phyloP scores from a whole-genome alignment of 371 early-diverging fungal genomes.

The Mucor circinelloides region DNA sequence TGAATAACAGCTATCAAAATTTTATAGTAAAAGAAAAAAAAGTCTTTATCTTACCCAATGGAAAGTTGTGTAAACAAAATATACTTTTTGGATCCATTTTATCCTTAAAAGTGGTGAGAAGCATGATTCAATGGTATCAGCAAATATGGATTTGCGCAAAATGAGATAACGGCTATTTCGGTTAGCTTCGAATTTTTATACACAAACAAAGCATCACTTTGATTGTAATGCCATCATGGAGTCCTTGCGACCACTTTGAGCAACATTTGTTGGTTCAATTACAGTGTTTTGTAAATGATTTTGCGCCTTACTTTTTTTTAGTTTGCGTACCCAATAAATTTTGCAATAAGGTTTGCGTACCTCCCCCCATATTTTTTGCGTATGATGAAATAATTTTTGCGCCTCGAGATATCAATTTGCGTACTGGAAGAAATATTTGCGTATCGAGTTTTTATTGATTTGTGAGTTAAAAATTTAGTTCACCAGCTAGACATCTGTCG shows the following conservation, averaged over 20 bases:
- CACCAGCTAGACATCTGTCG: constrained; percentile 9
- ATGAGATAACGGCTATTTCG: not conserved
- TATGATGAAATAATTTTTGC: not conserved
- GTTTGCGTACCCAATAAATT: not conserved
- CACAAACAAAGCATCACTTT: not conserved
- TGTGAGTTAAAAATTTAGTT: not conserved
- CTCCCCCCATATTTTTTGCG: not conserved
- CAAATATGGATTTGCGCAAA: not conserved
- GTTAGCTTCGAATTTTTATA: not conserved
- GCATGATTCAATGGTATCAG: not conserved
- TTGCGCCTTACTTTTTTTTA: not conserved
- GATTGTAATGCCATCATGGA: not conserved
- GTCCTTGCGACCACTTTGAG: not conserved
- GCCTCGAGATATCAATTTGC: not conserved
- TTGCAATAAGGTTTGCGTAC: not conserved
- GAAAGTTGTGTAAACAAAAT: not conserved
- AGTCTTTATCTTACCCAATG: not conserved
- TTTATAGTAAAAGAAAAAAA: not conserved
- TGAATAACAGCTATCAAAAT: not conserved
- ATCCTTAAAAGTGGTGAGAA: not conserved
- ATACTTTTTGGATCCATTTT: not conserved
- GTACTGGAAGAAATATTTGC: no score
- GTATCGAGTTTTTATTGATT: no score
- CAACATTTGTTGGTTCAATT: not conserved
- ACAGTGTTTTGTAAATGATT: not conserved